These are phyloP conservation scores for Apiospora hydei DNA, from an alignment of 2,329 filamentous ascomycete genomes.

Conservation along the genomic window DNA sequence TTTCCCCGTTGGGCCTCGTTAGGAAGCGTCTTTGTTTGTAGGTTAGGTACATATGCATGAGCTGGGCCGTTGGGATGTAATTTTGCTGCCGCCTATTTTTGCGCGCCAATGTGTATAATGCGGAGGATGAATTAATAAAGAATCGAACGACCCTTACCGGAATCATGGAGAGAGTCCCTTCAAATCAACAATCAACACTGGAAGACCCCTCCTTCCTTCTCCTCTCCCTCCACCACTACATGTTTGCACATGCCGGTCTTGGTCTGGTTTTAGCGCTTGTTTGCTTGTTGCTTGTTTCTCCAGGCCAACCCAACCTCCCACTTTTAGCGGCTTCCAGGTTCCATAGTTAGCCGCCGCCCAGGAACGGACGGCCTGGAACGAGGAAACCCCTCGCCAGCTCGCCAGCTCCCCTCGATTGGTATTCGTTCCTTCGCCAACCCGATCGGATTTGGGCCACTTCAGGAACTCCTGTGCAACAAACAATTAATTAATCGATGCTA, in stretches of 20 bases:
- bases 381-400: background rate
- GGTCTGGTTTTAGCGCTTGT: background rate
- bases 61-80: background rate
- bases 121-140: background rate
- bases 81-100: background rate
- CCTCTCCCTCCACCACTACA: background rate
- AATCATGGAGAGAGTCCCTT: background rate
- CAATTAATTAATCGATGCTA: background rate
- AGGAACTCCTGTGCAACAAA: background rate
- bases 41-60: background rate
- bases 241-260: background rate
- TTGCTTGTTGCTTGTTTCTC: background rate
- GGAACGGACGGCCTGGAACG: background rate
- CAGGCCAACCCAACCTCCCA: constrained; percentile 9
- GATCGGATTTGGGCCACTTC: background rate
- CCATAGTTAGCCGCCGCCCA: constrained; percentile 6
- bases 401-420: background rate
- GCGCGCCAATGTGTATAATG: background rate
- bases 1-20: background rate
- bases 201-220: background rate
- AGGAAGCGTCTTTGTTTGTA: background rate
- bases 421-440: constrained; percentile 2
- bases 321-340: background rate
- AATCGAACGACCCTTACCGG: background rate
- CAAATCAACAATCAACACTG: too few relatives aligned